Percentiles rank a stretch among this genome's conserved stretches.
phyloP scores from a whole-genome alignment of 345 rosid species.

The Angophora floribunda region DNA sequence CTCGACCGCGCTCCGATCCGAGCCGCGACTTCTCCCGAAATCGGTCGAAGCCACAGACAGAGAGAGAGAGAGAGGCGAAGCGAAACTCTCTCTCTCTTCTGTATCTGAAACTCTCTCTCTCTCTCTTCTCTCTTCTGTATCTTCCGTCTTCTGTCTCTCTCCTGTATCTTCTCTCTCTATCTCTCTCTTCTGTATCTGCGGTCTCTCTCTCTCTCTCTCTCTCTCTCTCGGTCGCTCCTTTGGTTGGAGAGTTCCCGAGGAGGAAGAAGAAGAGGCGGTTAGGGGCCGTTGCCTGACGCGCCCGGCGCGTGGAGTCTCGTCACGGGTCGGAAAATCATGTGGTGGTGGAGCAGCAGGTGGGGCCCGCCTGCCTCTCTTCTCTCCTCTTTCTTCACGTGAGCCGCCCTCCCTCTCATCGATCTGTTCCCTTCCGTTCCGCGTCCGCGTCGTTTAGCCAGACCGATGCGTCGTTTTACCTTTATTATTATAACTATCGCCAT shows the following conservation, averaged over 20 bases:
- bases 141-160: too few species aligned
- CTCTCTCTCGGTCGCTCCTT: neutral
- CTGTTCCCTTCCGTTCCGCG: neutral
- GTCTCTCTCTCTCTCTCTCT: neutral
- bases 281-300: neutral
- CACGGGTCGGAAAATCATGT: neutral
- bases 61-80: neutral
- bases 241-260: too few species aligned
- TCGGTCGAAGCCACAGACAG: neutral
- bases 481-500: neutral
- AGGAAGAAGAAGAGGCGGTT: neutral
- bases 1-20: neutral
- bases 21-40: neutral
- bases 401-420: too few species aligned
- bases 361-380: neutral
- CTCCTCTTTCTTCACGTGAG: neutral
- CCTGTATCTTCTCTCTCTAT: too few species aligned
- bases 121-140: too few species aligned
- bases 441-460: neutral
- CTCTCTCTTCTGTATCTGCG: too few species aligned
- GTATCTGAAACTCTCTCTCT: too few species aligned
- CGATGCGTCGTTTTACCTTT: neutral
- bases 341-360: neutral
- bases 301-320: neutral
- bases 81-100: too few species aligned